Base-by-base conservation (phyloP, 2,329 filamentous ascomycete species). In the Teratosphaeria viscida region DNA sequence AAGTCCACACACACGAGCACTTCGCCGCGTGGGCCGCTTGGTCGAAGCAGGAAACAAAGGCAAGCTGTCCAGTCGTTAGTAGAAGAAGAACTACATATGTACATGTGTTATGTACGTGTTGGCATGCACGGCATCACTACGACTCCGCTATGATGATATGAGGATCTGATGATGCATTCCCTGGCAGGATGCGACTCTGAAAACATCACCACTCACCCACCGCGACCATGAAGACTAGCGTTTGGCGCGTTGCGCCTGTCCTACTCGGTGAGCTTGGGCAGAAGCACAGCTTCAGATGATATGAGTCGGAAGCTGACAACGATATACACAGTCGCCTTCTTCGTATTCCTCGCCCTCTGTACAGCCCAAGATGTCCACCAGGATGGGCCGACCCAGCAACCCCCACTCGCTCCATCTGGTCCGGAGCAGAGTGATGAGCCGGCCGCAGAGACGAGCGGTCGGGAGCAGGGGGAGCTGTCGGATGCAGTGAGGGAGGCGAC, bases 401-500 rank as follows among this genome's bases (percentile, higher is more conserved):
- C 58, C 6, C 32, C 61, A 12, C 58, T 55, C 5, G 62, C 52
- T n/a, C 27, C 55, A 2, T 59, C 61, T 26, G 59, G 61, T 2
- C 55, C 62, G 23, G 43, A 52, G 10, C 55, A 49, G 29, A 63
- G 60, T 61, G 58, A 62, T 14, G 62, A 54, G 49, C 52, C 54
- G 14, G 43, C 19, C 61, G 60, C 54, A 57, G 29, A 5, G 47
- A 52, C 26, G 39, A 59, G 52, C 23, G 34, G 26, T 34, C 10
- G 54, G 32, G 52, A 57, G 49, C 49, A 57, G 52, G 43, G 53
- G 43, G 60, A 53, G 14, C 3, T 60, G 43, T 59, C 61, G 5
- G 55, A 62, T 26, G 58, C 34, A n/a, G 63, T 65, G 19, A 55
- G 55, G 32, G 68, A 81, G 63, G 77, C 77, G 8, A 70, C 69